These are phyloP conservation scores for Primulina huaijiensis DNA, from an alignment of 257 asterid species.

Conservation along the genomic window DNA sequence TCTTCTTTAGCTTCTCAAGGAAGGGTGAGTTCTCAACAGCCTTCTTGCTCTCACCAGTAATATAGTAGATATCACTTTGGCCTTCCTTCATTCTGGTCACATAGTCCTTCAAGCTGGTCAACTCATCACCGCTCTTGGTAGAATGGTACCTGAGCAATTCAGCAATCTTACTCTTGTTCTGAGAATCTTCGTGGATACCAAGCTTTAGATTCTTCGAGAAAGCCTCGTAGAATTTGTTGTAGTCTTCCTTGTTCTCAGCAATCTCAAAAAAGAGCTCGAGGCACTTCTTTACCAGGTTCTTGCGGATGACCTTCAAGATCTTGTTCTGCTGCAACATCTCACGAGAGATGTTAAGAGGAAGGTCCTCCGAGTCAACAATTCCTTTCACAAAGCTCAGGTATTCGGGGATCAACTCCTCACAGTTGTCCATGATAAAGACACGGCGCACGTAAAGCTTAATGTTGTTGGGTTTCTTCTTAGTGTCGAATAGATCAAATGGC, in stretches of 20 bases:
- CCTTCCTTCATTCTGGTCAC: slow-evolving; percentile 67
- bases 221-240: slow-evolving; percentile 52
- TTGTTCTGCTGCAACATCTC: slow-evolving; percentile 61
- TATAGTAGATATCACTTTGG: slow-evolving; percentile 51
- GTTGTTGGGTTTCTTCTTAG: slow-evolving; percentile 60
- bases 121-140: slow-evolving; percentile 56
- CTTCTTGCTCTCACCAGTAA: slow-evolving; percentile 62
- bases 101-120: slow-evolving; percentile 61
- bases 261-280: slow-evolving; percentile 56
- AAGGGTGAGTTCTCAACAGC: slow-evolving; percentile 66
- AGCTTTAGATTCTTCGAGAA: slow-evolving; percentile 57
- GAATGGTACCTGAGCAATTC: slow-evolving; percentile 52
- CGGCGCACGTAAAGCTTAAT: slow-evolving; percentile 58
- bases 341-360: slow-evolving; percentile 53
- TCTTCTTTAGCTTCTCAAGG: slow-evolving; percentile 59
- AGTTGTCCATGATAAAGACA: slow-evolving; percentile 61
- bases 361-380: slow-evolving; percentile 57
- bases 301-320: slow-evolving; percentile 59
- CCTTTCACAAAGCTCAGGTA: slow-evolving; percentile 56
- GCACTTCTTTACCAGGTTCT: slow-evolving; percentile 64
- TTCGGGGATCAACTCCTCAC: slow-evolving; percentile 60
- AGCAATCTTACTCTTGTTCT: slow-evolving; percentile 44
- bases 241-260: slow-evolving; percentile 64
- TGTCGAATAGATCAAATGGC: slow-evolving; percentile 61
- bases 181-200: slow-evolving; percentile 57